Evolutionary conservation across 495 filamentous ascomycete genomes (phyloP).

Genomic region (Aspergillus bridgeri): DNA sequence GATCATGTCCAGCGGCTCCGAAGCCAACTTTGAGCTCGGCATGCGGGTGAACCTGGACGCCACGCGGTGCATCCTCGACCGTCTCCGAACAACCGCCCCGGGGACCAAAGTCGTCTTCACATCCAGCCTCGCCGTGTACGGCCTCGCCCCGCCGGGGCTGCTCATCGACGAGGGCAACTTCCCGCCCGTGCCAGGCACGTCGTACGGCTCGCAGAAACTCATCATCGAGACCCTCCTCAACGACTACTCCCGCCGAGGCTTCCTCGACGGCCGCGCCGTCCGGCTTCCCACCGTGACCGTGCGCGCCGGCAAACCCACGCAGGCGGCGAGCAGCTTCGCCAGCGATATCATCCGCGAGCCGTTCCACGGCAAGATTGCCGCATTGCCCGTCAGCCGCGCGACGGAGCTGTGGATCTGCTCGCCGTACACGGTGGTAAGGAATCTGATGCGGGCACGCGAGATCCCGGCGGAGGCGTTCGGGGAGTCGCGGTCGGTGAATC

Average conservation of each 20-base stretch:
- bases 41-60: constrained; percentile 72
- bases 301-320: constrained; percentile 68
- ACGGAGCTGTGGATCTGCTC: constrained; percentile 63
- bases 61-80: constrained; percentile 60
- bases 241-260: constrained; percentile 68
- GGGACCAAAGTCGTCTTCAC: constrained; percentile 61
- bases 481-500: constrained; percentile 61
- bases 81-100: constrained; percentile 53
- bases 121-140: constrained; percentile 61
- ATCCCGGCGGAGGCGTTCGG: constrained; percentile 52
- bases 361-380: constrained; percentile 58
- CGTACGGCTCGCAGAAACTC: constrained; percentile 78
- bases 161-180: constrained; percentile 55
- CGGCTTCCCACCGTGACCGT: constrained; percentile 76
- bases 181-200: constrained; percentile 61
- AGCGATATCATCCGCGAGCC: constrained; percentile 71
- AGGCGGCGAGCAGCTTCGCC: constrained; percentile 71
- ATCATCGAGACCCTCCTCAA: constrained; percentile 71
- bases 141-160: constrained; percentile 42
- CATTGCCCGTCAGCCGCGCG: constrained; percentile 56
- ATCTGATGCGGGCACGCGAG: constrained; percentile 60
- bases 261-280: constrained; percentile 62
- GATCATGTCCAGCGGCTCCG: constrained; percentile 77
- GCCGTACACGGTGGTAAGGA: constrained; percentile 64
- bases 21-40: constrained; percentile 72